Percentiles rank a stretch among this genome's conserved stretches.
These are phyloP conservation scores for Penstemon newberryi DNA, from an alignment of 257 asterid species.

Conservation along the genomic window DNA sequence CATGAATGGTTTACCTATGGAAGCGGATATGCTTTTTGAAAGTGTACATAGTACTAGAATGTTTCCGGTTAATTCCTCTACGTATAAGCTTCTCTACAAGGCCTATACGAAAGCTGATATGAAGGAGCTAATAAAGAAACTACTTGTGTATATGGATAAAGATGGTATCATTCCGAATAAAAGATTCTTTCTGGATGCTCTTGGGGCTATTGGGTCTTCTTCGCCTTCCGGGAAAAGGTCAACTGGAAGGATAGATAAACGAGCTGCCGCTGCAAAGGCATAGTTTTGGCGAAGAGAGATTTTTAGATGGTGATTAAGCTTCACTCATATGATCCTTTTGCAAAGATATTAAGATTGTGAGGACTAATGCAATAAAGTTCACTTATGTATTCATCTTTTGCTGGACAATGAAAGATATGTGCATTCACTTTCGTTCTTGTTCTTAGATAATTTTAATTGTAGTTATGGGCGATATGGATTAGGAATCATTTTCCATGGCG, in stretches of 20 bases:
- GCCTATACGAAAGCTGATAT: slow-evolving; percentile 81
- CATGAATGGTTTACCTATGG: slow-evolving; percentile 72
- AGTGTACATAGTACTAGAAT: slow-evolving; percentile 37
- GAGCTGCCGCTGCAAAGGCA: slow-evolving; percentile 26
- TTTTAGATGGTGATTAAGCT: not conserved
- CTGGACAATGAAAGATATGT: slow-evolving; percentile 7
- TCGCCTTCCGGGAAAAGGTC: slow-evolving; percentile 44
- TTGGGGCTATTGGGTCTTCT: slow-evolving; percentile 68
- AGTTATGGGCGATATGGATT: not conserved
- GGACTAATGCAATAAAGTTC: not conserved
- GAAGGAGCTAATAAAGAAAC: slow-evolving; percentile 67
- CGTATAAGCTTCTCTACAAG: slow-evolving; percentile 80
- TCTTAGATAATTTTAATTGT: slow-evolving; percentile 5
- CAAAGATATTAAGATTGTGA: not conserved
- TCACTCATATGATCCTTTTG: slow-evolving; percentile 12
- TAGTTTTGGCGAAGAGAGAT: slow-evolving; percentile 27
- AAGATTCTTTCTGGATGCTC: slow-evolving; percentile 81
- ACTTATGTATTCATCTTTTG: slow-evolving; percentile 13
- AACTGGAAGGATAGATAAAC: slow-evolving; percentile 28
- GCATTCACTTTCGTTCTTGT: slow-evolving; percentile 10
- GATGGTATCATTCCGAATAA: slow-evolving; percentile 88
- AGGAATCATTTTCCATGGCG: not conserved
- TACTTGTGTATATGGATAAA: slow-evolving; percentile 66
- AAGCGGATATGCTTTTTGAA: slow-evolving; percentile 73
- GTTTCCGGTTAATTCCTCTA: slow-evolving; percentile 62